A percentile compares a stretch with the other conserved stretches of the same genome.
Evolutionary conservation across 2,329 filamentous ascomycete species (phyloP).

Genomic region (Alternaria conjuncta): DNA sequence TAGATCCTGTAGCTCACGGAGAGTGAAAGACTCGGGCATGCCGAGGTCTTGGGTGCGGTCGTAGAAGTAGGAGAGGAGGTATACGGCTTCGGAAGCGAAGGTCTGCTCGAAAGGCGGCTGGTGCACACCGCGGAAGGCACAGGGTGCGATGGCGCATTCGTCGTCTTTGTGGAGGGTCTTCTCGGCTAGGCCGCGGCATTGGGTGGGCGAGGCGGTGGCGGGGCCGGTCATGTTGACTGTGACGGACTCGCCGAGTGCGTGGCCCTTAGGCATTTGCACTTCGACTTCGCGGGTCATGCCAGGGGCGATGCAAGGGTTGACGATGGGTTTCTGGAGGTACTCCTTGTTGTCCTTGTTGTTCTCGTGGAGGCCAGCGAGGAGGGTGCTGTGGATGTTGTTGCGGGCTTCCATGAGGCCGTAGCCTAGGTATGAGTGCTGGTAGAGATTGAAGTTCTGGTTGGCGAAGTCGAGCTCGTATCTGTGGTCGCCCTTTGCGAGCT

Average conservation of each 20-base stretch:
- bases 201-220: slow-evolving; percentile 73
- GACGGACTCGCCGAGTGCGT: slow-evolving; percentile 68
- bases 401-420: slow-evolving; percentile 97
- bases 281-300: slow-evolving; percentile 77
- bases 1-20: slow-evolving; percentile 87
- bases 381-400: slow-evolving; percentile 77
- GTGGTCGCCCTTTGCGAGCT: slow-evolving; percentile 88
- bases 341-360: slow-evolving; percentile 61
- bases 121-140: slow-evolving; percentile 97
- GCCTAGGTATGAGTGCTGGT: slow-evolving; percentile 97
- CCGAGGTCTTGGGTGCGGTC: slow-evolving; percentile 92
- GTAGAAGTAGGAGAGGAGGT: slow-evolving; percentile 97
- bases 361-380: slow-evolving; percentile 75
- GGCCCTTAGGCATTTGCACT: slow-evolving; percentile 70
- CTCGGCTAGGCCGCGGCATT: slow-evolving; percentile 90
- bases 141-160: slow-evolving; percentile 82
- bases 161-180: slow-evolving; percentile 88
- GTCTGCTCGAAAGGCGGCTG: slow-evolving; percentile 93
- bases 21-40: slow-evolving; percentile 97
- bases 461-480: slow-evolving; percentile 93
- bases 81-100: slow-evolving; percentile 88
- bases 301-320: slow-evolving; percentile 86
- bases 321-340: slow-evolving; percentile 74
- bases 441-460: slow-evolving; percentile 87
- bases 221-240: slow-evolving; percentile 90